A percentile compares a stretch with the other conserved stretches of the same genome.
These are phyloP conservation scores for Suillus placidus DNA, from an alignment of 768 basidiomycete species.

Conservation along the genomic window DNA sequence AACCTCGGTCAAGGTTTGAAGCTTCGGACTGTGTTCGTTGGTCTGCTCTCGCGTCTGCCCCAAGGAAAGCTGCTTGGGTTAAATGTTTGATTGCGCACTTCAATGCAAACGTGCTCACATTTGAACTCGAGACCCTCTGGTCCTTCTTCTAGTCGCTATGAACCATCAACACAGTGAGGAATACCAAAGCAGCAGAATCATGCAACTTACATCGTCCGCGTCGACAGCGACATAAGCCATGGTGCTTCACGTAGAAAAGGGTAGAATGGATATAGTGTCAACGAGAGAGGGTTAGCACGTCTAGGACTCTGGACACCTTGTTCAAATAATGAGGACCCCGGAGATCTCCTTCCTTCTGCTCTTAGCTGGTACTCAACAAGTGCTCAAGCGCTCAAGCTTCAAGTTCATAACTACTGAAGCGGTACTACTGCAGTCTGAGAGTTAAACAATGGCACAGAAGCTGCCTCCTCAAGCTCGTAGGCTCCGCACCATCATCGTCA, in stretches of 20 bases:
- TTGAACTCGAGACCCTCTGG: conserved; percentile 74
- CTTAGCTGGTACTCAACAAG: neutral
- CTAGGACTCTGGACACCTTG: neutral
- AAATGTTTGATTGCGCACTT: neutral
- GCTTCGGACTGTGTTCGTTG: conserved; percentile 27
- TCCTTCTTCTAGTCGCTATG: conserved; percentile 63
- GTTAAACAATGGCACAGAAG: conserved; percentile 29
- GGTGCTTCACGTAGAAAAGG: neutral
- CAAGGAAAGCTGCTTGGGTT: conserved; percentile 54
- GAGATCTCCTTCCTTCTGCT: neutral
- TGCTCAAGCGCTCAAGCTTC: no score
- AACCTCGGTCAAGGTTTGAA: conserved; percentile 54
- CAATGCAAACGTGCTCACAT: conserved; percentile 43
- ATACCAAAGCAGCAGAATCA: neutral
- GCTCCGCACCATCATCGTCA: conserved; percentile 58
- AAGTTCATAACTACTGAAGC: neutral
- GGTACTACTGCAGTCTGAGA: neutral
- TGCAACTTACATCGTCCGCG: conserved; percentile 60
- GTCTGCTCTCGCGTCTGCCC: conserved; percentile 40
- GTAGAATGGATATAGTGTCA: no score
- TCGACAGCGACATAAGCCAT: conserved; percentile 80
- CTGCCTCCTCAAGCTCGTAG: conserved; percentile 48
- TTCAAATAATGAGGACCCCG: neutral
- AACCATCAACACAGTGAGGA: neutral
- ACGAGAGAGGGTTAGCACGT: neutral